Base-by-base conservation (phyloP, 768 basidiomycete species). In the Floccularia luteovirens region DNA sequence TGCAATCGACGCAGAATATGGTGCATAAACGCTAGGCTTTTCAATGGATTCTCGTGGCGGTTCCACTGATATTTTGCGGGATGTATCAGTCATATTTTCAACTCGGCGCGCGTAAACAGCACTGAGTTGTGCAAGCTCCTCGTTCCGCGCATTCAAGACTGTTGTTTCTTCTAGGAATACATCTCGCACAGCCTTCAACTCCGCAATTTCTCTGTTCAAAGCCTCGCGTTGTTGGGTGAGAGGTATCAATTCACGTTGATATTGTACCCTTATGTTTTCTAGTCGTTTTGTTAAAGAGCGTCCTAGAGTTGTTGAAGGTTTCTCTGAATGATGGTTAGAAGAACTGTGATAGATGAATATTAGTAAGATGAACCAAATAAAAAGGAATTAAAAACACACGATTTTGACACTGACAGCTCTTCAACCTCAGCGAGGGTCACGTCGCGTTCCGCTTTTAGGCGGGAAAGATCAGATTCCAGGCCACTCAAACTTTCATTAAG, bases 351-450 rank as follows among this genome's bases (percentile, higher is more conserved):
- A 20, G 21, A 19, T 6, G 31, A 38, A 7, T 16, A 5, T 43
- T 41, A 31, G 37, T 38, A 41, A 28, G 43, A 37, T 17, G 43
- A 21, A 31, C 27, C 33, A 37, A 16, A 44, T 35, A 35, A 20
- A 10, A 20, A 38, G 35, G 24, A 19, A 17, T 27, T 24, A 38
- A 34, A 33, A 12, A 66, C 70, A 36, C 49, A 92, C 91, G 74
- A 78, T 55, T 79, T 87, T 0, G 74, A 74, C 14, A 74, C 76
- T 14, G 79, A 75, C 24, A 99, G 69, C 61, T 97, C 92, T 54
- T 94, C 92, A 25, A 98, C 78, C 58, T 99, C 94, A 0, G 91
- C 92, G 42, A 97, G 61, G 8, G 89, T 76, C 65, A 98, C 76
- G 51, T 98, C 96, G 22, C 94, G 72, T 58, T 99, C 89, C 0